phyloP scores from a whole-genome alignment of 2,329 filamentous ascomycete species.

The Dactylellina cionopaga region DNA sequence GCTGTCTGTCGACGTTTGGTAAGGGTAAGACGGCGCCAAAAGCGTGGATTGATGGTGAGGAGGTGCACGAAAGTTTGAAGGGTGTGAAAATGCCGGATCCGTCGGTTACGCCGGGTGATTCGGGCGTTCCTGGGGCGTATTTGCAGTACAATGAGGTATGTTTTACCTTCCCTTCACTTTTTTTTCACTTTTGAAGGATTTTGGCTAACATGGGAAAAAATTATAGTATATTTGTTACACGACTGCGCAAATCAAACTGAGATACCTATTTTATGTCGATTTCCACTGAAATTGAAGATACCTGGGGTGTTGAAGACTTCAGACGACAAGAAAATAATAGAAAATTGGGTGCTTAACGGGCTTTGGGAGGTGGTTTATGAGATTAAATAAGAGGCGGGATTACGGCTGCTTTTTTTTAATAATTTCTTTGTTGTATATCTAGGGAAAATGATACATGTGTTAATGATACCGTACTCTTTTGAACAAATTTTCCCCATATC shows the following conservation, averaged over 20 bases:
- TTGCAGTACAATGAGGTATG: constrained; percentile 73
- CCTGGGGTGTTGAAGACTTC: too few species aligned
- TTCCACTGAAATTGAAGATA: too few species aligned
- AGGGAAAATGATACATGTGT: too few species aligned
- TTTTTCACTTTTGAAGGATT: too few species aligned
- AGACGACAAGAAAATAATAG: too few species aligned
- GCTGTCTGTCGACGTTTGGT: constrained; percentile 76
- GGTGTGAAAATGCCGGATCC: constrained; percentile 75
- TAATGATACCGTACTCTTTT: too few species aligned
- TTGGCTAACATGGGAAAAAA: constrained; percentile 5
- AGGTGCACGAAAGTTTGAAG: constrained; percentile 71
- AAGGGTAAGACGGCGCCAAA: constrained; percentile 72
- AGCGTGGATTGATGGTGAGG: constrained; percentile 78
- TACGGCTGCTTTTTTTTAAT: background rate
- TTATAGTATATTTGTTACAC: constrained; percentile 74
- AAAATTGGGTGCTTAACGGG: too few species aligned
- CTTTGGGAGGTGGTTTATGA: too few species aligned
- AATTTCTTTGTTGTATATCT: background rate
- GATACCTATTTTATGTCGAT: constrained; percentile 69
- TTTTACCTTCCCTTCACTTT: background rate
- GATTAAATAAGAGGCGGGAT: too few species aligned
- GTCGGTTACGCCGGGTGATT: background rate
- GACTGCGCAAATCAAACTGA: constrained; percentile 73
- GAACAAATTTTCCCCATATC: too few species aligned
- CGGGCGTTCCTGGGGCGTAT: constrained; percentile 61